phyloP scores from a whole-genome alignment of 176 grass and related monocot genomes.

The Oryza nivara region DNA sequence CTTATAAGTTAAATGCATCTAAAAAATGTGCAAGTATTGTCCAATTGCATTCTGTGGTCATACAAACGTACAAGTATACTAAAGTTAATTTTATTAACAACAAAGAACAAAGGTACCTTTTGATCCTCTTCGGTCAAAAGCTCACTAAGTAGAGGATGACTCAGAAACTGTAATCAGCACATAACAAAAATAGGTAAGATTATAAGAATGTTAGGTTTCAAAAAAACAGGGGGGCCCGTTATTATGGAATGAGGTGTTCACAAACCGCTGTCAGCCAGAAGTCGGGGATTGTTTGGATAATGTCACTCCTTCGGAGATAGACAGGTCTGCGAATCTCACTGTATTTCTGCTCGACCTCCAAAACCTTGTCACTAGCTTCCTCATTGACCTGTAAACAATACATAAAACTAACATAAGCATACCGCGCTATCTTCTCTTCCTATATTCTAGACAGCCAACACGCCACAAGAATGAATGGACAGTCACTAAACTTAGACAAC shows the following conservation, averaged over 20 bases:
- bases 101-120: constrained; percentile 59
- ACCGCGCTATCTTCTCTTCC: background rate
- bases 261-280: constrained; percentile 93
- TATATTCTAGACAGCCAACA: background rate
- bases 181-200: constrained; percentile 28
- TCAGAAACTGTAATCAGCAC: constrained; percentile 71
- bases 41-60: background rate
- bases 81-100: constrained; percentile 13
- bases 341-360: constrained; percentile 95
- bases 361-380: constrained; percentile 89
- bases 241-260: constrained; percentile 18
- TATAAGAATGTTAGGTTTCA: constrained; percentile 12
- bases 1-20: constrained; percentile 6
- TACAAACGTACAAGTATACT: constrained; percentile 11
- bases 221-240: constrained; percentile 13
- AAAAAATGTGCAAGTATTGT: background rate
- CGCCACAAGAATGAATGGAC: background rate
- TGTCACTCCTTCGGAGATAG: constrained; percentile 68
- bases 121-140: constrained; percentile 90
- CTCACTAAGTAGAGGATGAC: constrained; percentile 87
- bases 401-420: constrained; percentile 23
- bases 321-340: constrained; percentile 93
- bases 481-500: background rate
- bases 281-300: constrained; percentile 85
- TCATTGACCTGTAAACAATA: constrained; percentile 78